These are phyloP conservation scores for Peniophora sp. DNA, from an alignment of 1,284 basidiomycete species.

Conservation along the genomic window DNA sequence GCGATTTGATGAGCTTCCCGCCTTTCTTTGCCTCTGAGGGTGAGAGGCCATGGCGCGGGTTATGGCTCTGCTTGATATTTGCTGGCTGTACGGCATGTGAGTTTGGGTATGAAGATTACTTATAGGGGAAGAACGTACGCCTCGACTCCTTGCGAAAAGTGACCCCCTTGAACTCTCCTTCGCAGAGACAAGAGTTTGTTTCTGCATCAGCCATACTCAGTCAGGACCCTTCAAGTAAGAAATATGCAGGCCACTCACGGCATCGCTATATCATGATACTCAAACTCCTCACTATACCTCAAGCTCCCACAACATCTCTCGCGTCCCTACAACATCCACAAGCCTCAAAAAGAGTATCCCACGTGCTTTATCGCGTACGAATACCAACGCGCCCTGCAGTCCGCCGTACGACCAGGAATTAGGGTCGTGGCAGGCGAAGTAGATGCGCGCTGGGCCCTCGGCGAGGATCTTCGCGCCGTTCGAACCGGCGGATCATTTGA, in stretches of 20 bases:
- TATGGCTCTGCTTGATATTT: conserved; percentile 28
- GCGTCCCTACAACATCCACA: conserved; percentile 76
- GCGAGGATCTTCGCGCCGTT: conserved; percentile 65
- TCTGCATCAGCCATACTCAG: conserved; percentile 31
- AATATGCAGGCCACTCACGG: conserved; percentile 65
- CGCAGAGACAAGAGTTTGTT: conserved; percentile 87
- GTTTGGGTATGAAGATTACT: background rate
- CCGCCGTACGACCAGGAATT: conserved; percentile 81
- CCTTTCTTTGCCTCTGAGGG: conserved; percentile 64
- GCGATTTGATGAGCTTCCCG: conserved; percentile 79
- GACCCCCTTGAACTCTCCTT: conserved; percentile 88
- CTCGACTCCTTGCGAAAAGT: conserved; percentile 57
- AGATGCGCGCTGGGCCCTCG: conserved; percentile 78
- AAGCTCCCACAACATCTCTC: conserved; percentile 92
- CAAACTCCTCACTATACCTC: conserved; percentile 84
- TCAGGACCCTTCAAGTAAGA: background rate
- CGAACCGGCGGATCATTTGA: conserved; percentile 58
- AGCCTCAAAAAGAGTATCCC: conserved; percentile 64
- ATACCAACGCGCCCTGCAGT: conserved; percentile 75
- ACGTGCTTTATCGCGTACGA: conserved; percentile 56
- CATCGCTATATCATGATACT: conserved; percentile 88
- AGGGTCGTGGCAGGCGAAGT: conserved; percentile 75
- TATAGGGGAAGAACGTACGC: conserved; percentile 29
- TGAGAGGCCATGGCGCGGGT: conserved; percentile 27
- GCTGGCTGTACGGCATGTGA: conserved; percentile 12